Conservation (phyloP, 2,329 filamentous ascomycete genomes). For the Diplodia sapinea region DNA sequence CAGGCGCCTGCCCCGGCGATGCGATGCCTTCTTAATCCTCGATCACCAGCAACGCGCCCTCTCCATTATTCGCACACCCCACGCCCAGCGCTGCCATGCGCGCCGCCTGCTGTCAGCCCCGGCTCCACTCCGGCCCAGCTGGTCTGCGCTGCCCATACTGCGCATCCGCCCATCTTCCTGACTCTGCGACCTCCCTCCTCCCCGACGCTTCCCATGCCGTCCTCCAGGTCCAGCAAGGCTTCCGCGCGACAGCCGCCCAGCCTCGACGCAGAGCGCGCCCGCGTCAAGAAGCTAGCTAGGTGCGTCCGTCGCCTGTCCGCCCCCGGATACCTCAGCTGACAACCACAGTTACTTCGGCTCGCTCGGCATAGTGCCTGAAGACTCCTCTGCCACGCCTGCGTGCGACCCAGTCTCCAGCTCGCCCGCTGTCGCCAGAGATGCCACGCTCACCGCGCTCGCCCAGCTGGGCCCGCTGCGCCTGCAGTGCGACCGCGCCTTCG, state of each 20-base stretch:
- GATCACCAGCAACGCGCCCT: neutral
- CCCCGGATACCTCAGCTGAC: neutral
- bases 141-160: neutral
- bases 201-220: neutral
- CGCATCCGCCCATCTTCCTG: neutral
- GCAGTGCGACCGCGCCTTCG: conserved; percentile 44
- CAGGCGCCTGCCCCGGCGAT: neutral
- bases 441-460: conserved; percentile 41
- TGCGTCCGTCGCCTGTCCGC: neutral
- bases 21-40: conserved; percentile 4
- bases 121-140: neutral
- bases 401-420: neutral
- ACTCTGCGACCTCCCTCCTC: neutral
- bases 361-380: conserved; percentile 13
- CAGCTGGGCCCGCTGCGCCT: conserved; percentile 48
- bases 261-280: conserved; percentile 8
- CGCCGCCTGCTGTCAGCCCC: neutral
- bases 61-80: neutral
- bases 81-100: neutral
- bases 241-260: neutral
- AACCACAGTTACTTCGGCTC: conserved; percentile 18
- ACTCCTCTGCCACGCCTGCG: neutral
- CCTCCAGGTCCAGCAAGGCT: neutral
- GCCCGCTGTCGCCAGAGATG: conserved; percentile 2
- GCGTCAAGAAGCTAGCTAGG: conserved; percentile 23